Conservation (phyloP, 2,329 filamentous ascomycete genomes). For the Aspergillus sp. region DNA sequence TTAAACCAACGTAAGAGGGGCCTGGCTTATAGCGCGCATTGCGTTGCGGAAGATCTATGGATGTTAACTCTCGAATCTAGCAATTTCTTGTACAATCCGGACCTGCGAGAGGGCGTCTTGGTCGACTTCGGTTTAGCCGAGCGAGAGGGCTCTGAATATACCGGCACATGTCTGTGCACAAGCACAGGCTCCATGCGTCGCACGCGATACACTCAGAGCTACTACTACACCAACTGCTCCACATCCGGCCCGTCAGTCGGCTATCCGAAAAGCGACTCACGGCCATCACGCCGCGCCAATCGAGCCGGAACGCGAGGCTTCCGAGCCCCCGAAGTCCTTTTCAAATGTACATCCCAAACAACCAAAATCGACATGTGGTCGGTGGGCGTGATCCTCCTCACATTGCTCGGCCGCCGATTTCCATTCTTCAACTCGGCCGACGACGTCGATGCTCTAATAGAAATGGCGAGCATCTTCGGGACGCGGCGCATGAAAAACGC, state of each 20-base stretch:
- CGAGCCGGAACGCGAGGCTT: slow-evolving; percentile 94
- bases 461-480: slow-evolving; percentile 95
- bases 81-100: slow-evolving; percentile 91
- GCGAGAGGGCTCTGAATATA: slow-evolving; percentile 60
- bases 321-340: slow-evolving; percentile 91
- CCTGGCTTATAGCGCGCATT: background rate
- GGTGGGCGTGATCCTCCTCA: slow-evolving; percentile 94
- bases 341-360: slow-evolving; percentile 95
- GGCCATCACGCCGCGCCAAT: slow-evolving; percentile 87
- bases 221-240: slow-evolving; percentile 60
- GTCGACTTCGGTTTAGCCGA: slow-evolving; percentile 99
- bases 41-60: background rate
- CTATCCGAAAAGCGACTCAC: slow-evolving; percentile 87
- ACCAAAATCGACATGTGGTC: slow-evolving; percentile 97
- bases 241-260: slow-evolving; percentile 57
- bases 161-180: slow-evolving; percentile 73
- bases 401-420: slow-evolving; percentile 86
- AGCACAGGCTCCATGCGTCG: slow-evolving; percentile 67
- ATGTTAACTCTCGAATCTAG: slow-evolving; percentile 32
- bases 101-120: slow-evolving; percentile 76
- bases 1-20: slow-evolving; percentile 76
- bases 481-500: slow-evolving; percentile 79
- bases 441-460: slow-evolving; percentile 95
- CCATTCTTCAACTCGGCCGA: slow-evolving; percentile 99
- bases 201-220: slow-evolving; percentile 57